phyloP scores from a whole-genome alignment of 495 filamentous ascomycete species.

The Platismatia glauca region DNA sequence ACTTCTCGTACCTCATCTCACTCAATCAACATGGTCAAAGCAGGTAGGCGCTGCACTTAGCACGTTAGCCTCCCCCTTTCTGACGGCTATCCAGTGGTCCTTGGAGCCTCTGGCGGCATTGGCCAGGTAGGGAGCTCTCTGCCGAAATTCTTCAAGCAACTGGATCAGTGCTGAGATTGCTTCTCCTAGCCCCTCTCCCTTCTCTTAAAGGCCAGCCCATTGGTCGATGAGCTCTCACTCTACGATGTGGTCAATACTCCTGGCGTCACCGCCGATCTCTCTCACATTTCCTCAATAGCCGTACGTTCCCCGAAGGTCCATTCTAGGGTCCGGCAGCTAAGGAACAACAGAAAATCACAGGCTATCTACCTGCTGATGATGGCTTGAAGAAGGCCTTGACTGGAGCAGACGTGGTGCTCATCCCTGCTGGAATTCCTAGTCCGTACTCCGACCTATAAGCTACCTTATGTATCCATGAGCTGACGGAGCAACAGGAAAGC shows the following conservation, averaged over 20 bases:
- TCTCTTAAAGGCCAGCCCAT: conserved; percentile 76
- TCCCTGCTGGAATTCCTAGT: conserved; percentile 97
- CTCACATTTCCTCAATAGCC: conserved; percentile 89
- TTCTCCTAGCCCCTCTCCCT: conserved; percentile 77
- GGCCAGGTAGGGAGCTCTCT: conserved; percentile 61
- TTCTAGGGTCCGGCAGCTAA: conserved; percentile 16
- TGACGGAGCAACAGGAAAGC: conserved; percentile 61
- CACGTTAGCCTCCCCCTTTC: conserved; percentile 10
- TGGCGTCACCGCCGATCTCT: conserved; percentile 89
- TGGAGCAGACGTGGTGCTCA: conserved; percentile 88
- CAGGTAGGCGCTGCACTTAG: conserved; percentile 47
- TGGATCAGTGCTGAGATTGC: neutral
- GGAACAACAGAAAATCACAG: conserved; percentile 67
- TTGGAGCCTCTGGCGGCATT: conserved; percentile 95
- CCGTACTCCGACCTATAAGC: conserved; percentile 31
- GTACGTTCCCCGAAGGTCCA: conserved; percentile 44
- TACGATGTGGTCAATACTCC: conserved; percentile 99
- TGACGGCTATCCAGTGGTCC: conserved; percentile 60
- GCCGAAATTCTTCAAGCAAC: neutral
- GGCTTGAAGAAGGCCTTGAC: conserved; percentile 81
- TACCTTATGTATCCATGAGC: conserved; percentile 15
- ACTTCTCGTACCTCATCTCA: conserved; percentile 1
- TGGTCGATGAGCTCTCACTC: conserved; percentile 82
- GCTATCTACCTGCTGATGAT: conserved; percentile 83
- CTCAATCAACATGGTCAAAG: conserved; percentile 70